These are phyloP conservation scores for Carex myosuroides DNA, from an alignment of 176 grass and related monocot genomes.

Conservation along the genomic window DNA sequence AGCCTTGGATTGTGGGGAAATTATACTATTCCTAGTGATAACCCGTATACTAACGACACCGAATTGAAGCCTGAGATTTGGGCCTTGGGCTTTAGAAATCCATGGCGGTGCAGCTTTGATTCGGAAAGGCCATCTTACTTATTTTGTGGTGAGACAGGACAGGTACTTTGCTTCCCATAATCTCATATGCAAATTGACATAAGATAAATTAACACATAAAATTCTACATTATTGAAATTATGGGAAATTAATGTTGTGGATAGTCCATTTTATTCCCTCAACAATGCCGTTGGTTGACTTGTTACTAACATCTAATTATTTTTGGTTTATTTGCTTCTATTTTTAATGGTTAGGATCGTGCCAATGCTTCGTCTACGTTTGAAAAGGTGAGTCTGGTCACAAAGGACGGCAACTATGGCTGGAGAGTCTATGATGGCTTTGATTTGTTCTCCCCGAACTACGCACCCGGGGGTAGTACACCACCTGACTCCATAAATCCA, in stretches of 20 bases:
- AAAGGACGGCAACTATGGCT: conserved; percentile 29
- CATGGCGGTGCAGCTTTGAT: conserved; percentile 44
- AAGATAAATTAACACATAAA: neutral
- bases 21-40: conserved; percentile 39
- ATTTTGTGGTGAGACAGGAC: conserved; percentile 39
- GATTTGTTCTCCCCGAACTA: conserved; percentile 5
- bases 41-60: conserved; percentile 18
- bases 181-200: neutral
- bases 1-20: conserved; percentile 37
- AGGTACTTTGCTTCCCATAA: conserved; percentile 20
- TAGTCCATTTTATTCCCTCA: neutral
- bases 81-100: conserved; percentile 42
- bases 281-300: too few relatives aligned
- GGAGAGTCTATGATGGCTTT: conserved; percentile 28
- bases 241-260: neutral
- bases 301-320: neutral
- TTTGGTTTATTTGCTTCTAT: neutral
- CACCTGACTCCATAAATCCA: conserved; percentile 20
- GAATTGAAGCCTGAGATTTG: conserved; percentile 31
- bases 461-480: conserved; percentile 21
- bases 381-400: conserved; percentile 22
- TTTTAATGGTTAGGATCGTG: neutral
- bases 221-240: neutral
- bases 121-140: conserved; percentile 32
- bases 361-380: neutral